phyloP scores from a whole-genome alignment of 129 eudicot genomes.

The Flaveria robusta region DNA sequence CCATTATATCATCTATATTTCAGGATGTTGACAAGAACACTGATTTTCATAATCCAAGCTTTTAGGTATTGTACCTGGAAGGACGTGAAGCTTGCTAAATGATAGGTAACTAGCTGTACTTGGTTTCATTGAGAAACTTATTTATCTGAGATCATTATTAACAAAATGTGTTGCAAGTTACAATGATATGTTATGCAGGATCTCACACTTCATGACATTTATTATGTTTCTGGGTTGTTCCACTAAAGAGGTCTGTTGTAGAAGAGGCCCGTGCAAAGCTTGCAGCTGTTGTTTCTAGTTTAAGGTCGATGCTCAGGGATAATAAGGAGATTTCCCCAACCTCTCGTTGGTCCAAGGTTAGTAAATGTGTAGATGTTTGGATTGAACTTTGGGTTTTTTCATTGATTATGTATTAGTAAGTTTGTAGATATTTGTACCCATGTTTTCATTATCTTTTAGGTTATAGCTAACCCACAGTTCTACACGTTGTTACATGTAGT shows the following conservation, averaged over 20 bases:
- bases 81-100: slow-evolving; percentile 75
- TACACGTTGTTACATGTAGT: no score
- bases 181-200: slow-evolving; percentile 25
- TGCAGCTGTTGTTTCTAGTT: slow-evolving; percentile 63
- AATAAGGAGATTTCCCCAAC: slow-evolving; percentile 58
- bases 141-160: slow-evolving; percentile 2
- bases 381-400: neutral
- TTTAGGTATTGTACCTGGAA: slow-evolving; percentile 76
- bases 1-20: slow-evolving; percentile 16
- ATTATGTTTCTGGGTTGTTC: slow-evolving; percentile 58
- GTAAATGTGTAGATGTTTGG: slow-evolving; percentile 20
- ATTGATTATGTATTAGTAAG: neutral
- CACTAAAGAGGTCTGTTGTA: slow-evolving; percentile 68
- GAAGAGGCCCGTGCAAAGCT: slow-evolving; percentile 81
- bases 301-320: slow-evolving; percentile 81
- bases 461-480: no score
- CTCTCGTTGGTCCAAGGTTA: slow-evolving; percentile 95
- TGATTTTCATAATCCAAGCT: slow-evolving; percentile 81
- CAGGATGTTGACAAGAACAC: slow-evolving; percentile 82
- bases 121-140: neutral
- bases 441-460: no score
- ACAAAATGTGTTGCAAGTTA: slow-evolving; percentile 20
- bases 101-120: slow-evolving; percentile 65
- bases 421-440: no score
- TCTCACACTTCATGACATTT: slow-evolving; percentile 14